These are phyloP conservation scores for Candida methanosorbosa DNA, from an alignment of 805 yeast genomes.

Conservation along the genomic window DNA sequence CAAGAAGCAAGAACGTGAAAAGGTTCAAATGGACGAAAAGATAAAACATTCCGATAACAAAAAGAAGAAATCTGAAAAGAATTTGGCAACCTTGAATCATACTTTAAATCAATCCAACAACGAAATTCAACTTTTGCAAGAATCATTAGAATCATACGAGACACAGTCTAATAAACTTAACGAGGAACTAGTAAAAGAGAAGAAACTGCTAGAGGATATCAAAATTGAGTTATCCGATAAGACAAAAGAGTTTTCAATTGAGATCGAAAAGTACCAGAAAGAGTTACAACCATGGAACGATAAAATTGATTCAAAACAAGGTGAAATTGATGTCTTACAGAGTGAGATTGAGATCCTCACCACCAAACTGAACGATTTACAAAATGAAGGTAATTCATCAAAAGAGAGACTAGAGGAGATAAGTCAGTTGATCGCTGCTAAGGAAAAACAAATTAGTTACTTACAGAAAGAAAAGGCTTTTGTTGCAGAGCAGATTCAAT, in stretches of 20 bases:
- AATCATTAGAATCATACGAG: slow-evolving; percentile 35
- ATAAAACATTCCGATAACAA: slow-evolving; percentile 55
- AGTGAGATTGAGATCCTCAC: slow-evolving; percentile 55
- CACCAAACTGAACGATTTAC: slow-evolving; percentile 34
- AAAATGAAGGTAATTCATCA: slow-evolving; percentile 35
- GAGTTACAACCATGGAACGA: slow-evolving; percentile 80
- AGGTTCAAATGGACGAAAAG: slow-evolving; percentile 70
- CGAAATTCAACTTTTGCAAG: slow-evolving; percentile 35
- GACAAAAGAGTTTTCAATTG: slow-evolving; percentile 57
- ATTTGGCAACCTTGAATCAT: slow-evolving; percentile 37
- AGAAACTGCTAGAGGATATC: slow-evolving; percentile 48
- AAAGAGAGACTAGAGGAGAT: slow-evolving; percentile 32
- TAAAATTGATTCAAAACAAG: slow-evolving; percentile 51
- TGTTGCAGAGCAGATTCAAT: slow-evolving; percentile 41
- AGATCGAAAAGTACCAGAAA: slow-evolving; percentile 55
- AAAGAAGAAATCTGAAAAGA: slow-evolving; percentile 49
- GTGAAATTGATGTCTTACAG: slow-evolving; percentile 54
- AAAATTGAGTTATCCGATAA: slow-evolving; percentile 62
- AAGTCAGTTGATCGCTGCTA: slow-evolving; percentile 27
- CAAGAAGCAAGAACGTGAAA: slow-evolving; percentile 42
- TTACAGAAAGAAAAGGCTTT: slow-evolving; percentile 40
- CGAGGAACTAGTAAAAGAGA: slow-evolving; percentile 41
- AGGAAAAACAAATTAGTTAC: slow-evolving; percentile 36
- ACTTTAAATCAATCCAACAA: slow-evolving; percentile 35
- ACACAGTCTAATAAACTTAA: slow-evolving; percentile 38